A percentile compares a stretch with the other conserved stretches of the same genome.
Evolutionary conservation across 139 green algal genomes (phyloP).

Genomic region (Prasinococcaceae sp.): DNA sequence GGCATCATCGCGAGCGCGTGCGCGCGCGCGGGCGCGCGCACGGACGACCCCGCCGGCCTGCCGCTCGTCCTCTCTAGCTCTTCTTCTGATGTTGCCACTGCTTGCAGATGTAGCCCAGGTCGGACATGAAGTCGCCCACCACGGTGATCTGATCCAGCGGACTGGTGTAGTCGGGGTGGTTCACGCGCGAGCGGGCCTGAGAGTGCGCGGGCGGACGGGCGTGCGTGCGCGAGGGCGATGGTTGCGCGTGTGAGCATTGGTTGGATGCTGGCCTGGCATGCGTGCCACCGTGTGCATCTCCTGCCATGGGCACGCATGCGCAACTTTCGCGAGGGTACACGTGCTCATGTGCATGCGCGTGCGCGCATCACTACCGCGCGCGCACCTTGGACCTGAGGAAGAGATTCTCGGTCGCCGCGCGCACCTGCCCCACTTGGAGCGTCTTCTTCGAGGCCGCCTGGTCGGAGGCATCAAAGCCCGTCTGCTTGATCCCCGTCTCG

Average conservation of each 20-base stretch:
- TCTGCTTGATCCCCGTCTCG: conserved; percentile 39
- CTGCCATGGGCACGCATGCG: too few relatives aligned
- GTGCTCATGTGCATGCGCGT: too few relatives aligned
- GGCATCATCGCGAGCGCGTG: too few relatives aligned
- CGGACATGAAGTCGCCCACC: conserved; percentile 64
- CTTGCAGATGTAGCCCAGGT: conserved; percentile 48
- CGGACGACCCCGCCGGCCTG: too few relatives aligned
- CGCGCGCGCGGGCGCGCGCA: too few relatives aligned
- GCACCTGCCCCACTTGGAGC: conserved; percentile 66
- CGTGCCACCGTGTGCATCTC: too few relatives aligned
- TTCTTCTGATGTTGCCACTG: neutral
- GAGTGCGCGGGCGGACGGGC: neutral
- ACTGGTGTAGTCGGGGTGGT: conserved; percentile 42
- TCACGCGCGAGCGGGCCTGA: conserved; percentile 1
- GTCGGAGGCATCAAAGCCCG: conserved; percentile 49
- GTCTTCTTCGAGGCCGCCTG: conserved; percentile 43
- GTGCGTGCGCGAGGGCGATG: neutral
- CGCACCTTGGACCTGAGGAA: conserved; percentile 39
- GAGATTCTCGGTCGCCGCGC: conserved; percentile 68
- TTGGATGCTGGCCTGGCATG: too few relatives aligned
- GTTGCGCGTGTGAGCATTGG: neutral
- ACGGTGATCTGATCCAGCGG: conserved; percentile 67
- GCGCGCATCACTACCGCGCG: too few relatives aligned
- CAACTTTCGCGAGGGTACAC: too few relatives aligned
- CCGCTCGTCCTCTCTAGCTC: too few relatives aligned